Conservation (phyloP, 345 rosid genomes). For the Viola odorata region DNA sequence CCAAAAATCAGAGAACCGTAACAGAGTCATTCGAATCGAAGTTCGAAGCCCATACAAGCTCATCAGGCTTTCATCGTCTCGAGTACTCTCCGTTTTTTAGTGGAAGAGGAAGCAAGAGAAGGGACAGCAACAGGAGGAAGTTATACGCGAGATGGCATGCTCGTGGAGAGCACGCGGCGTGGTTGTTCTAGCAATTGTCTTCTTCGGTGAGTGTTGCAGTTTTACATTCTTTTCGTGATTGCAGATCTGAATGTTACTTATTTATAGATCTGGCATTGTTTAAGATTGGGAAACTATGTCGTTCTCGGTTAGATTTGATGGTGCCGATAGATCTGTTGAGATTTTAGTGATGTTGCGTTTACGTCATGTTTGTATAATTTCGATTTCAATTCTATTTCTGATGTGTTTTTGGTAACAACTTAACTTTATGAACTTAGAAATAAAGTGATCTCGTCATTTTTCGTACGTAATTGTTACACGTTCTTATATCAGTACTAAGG, state of each 20-base stretch:
- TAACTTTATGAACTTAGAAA: too few relatives aligned
- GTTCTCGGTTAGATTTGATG: too few relatives aligned
- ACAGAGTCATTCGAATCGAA: background rate
- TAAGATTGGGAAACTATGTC: too few relatives aligned
- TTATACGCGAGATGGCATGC: conserved; percentile 41
- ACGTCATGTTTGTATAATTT: too few relatives aligned
- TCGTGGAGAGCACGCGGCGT: conserved; percentile 46
- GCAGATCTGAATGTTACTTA: background rate
- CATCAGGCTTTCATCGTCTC: background rate
- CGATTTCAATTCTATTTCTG: too few relatives aligned
- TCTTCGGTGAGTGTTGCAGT: conserved; percentile 40
- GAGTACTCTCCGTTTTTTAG: background rate
- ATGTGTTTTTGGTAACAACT: too few relatives aligned
- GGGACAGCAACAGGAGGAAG: background rate
- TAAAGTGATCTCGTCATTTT: too few relatives aligned
- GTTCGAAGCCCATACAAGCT: background rate
- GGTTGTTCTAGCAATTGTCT: conserved; percentile 43
- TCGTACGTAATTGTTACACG: too few relatives aligned
- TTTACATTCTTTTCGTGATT: background rate
- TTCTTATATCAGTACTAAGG: too few relatives aligned
- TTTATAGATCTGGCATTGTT: too few relatives aligned
- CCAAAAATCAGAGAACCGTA: background rate
- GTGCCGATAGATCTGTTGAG: background rate
- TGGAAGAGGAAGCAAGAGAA: background rate
- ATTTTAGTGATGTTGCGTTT: background rate